Conservation (phyloP, 73 alveolate species). For the Symbiodinium pilosum region DNA sequence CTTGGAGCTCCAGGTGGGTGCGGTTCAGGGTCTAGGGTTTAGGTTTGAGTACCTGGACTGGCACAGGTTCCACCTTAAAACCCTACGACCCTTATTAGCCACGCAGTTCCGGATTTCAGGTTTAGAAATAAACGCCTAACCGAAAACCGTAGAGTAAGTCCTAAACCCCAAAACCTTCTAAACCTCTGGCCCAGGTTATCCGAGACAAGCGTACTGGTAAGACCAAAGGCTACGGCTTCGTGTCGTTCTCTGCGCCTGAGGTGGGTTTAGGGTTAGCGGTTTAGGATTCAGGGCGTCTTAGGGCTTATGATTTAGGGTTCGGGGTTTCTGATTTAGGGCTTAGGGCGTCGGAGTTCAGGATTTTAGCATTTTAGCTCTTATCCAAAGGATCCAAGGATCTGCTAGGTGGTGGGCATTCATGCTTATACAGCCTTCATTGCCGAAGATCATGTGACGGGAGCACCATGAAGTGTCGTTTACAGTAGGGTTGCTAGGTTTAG, state of each 20-base stretch:
- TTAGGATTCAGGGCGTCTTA: not conserved
- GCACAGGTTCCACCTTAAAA: too few species aligned
- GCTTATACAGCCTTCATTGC: too few species aligned
- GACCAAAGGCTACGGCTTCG: conserved; percentile 99
- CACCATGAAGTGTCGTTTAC: too few species aligned
- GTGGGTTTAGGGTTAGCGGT: conserved; percentile 46
- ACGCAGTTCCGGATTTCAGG: not conserved
- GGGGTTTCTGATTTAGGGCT: not conserved
- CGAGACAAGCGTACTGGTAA: conserved; percentile 99
- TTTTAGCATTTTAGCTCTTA: not conserved
- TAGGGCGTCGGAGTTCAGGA: too few species aligned
- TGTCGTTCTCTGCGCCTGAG: conserved; percentile 97
- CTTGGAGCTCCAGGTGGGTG: too few species aligned
- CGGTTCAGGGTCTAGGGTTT: too few species aligned
- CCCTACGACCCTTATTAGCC: too few species aligned
- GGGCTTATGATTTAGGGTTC: not conserved
- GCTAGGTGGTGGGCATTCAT: too few species aligned
- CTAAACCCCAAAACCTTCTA: not conserved
- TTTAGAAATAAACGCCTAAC: not conserved
- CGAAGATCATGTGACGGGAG: too few species aligned
- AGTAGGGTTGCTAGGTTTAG: too few species aligned
- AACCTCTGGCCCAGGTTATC: conserved; percentile 95
- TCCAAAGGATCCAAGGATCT: too few species aligned
- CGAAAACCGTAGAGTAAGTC: not conserved
- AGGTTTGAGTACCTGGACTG: not conserved